Conservation (phyloP, 495 filamentous ascomycete species). For the Aspergillus kassunensis region DNA sequence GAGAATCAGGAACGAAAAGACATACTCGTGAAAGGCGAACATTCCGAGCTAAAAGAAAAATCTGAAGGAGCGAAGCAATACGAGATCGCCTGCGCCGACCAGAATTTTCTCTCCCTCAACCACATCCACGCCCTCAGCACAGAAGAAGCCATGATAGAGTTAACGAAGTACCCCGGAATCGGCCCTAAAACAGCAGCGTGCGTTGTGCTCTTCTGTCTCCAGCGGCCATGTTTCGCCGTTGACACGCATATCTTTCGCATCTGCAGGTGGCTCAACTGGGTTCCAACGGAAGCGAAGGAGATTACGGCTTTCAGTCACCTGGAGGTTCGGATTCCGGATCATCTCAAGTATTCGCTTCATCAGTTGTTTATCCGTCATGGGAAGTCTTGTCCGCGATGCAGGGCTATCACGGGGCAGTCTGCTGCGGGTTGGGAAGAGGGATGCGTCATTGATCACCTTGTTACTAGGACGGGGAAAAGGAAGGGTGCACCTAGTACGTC, state of each 20-base stretch:
- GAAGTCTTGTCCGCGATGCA: constrained; percentile 72
- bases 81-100: constrained; percentile 50
- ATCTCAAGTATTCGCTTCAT: constrained; percentile 86
- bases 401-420: constrained; percentile 48
- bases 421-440: constrained; percentile 45
- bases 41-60: constrained; percentile 10
- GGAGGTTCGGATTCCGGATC: constrained; percentile 75
- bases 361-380: constrained; percentile 86
- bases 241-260: constrained; percentile 84
- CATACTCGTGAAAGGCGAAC: constrained; percentile 23
- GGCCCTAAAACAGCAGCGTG: constrained; percentile 91
- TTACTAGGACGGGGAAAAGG: constrained; percentile 41
- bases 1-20: constrained; percentile 56
- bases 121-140: constrained; percentile 65
- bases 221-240: constrained; percentile 74
- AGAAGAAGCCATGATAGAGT: constrained; percentile 66
- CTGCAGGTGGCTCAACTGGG: constrained; percentile 82
- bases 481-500: constrained; percentile 24
- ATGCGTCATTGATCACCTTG: constrained; percentile 50
- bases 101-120: constrained; percentile 66
- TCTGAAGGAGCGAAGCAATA: constrained; percentile 41
- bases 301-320: constrained; percentile 75
- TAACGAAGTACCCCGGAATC: constrained; percentile 77
- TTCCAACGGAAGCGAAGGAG: constrained; percentile 52
- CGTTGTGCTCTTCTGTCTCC: constrained; percentile 75